Evolutionary conservation across 805 yeast genomes (phyloP).

Genomic region (Zygotorulaspora danielsina): DNA sequence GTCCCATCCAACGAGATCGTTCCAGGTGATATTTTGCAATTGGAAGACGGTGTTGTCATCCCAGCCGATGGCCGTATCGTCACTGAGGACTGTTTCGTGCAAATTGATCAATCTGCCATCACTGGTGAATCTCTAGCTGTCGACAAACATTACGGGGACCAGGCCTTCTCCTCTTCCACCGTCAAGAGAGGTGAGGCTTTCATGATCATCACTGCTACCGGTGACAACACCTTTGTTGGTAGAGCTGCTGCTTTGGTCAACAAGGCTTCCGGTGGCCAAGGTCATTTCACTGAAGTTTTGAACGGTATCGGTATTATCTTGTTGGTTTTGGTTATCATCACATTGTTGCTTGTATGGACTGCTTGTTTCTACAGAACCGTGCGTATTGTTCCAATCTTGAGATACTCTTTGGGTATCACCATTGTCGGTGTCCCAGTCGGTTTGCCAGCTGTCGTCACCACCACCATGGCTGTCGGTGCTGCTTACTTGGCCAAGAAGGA

Average conservation of each 20-base stretch:
- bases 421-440: slow-evolving; percentile 98
- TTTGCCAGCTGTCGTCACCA: slow-evolving; percentile 97
- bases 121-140: slow-evolving; percentile 97
- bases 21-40: slow-evolving; percentile 90
- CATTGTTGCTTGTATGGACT: slow-evolving; percentile 85
- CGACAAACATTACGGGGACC: slow-evolving; percentile 85
- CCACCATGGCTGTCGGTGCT: slow-evolving; percentile 99
- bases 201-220: slow-evolving; percentile 92
- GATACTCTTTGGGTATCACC: slow-evolving; percentile 92
- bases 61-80: slow-evolving; percentile 92
- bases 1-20: slow-evolving; percentile 80
- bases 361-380: slow-evolving; percentile 92
- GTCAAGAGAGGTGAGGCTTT: slow-evolving; percentile 94
- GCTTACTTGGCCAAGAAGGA: slow-evolving; percentile 96
- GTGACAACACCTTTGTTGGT: slow-evolving; percentile 94
- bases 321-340: slow-evolving; percentile 80
- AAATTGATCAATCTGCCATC: slow-evolving; percentile 93
- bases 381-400: slow-evolving; percentile 78
- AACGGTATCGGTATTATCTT: slow-evolving; percentile 95
- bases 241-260: slow-evolving; percentile 95
- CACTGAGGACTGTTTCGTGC: slow-evolving; percentile 79
- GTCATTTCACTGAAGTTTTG: slow-evolving; percentile 96
- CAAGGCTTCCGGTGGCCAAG: slow-evolving; percentile 88
- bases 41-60: slow-evolving; percentile 89
- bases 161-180: slow-evolving; percentile 86